These are phyloP conservation scores for Scutellaria barbata DNA, from an alignment of 257 asterid species.

Conservation along the genomic window DNA sequence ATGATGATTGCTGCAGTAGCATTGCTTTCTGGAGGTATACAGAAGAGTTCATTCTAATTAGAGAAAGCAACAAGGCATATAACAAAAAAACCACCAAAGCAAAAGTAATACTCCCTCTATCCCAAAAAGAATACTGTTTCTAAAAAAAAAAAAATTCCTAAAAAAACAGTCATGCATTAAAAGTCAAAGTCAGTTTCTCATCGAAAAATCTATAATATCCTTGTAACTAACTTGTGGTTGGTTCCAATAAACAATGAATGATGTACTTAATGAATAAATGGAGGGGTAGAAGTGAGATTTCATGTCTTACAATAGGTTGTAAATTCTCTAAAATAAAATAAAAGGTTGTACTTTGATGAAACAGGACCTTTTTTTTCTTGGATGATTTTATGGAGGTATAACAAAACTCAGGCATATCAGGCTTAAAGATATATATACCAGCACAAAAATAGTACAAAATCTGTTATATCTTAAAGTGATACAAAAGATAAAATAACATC, in stretches of 20 bases:
- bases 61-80: constrained; percentile 1
- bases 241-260: too few species aligned
- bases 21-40: constrained; percentile 74
- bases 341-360: neutral
- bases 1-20: constrained; percentile 85
- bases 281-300: too few species aligned
- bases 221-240: too few species aligned
- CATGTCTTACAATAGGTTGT: too few species aligned
- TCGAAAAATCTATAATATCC: too few species aligned
- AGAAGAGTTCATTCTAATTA: constrained; percentile 19
- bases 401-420: neutral
- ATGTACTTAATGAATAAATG: too few species aligned
- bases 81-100: constrained; percentile 29
- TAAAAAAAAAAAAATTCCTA: too few species aligned
- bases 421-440: constrained; percentile 16
- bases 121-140: too few species aligned
- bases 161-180: too few species aligned
- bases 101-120: neutral
- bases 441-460: constrained; percentile 13
- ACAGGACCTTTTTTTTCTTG: neutral
- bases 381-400: too few species aligned
- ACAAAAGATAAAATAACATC: constrained; percentile 18
- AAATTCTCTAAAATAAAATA: too few species aligned
- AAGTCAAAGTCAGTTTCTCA: too few species aligned
- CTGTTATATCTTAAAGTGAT: neutral